Base-by-base conservation (phyloP, 768 basidiomycete species). In the Clitopilus passeckerianus region DNA sequence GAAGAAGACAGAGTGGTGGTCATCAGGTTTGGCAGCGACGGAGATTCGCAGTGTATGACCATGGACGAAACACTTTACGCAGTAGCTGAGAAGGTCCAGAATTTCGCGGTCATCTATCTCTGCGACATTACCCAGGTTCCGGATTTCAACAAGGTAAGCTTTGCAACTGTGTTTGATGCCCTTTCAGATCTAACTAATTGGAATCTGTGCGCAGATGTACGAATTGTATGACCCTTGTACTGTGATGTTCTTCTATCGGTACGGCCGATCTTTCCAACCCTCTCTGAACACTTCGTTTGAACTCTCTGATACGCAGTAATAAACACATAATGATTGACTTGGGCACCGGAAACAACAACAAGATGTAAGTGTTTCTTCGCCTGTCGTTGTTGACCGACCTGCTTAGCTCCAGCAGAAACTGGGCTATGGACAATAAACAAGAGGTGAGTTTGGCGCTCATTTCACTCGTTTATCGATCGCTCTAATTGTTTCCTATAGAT, bases 291-390 rank as follows among this genome's bases (percentile, higher is more conserved):
- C 9, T 60, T 30, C 18, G 34, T 22, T 62, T 61, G 24, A 60
- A 57, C 20, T 54, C 43, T 56, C 46, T 18, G 27, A 30, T 41
- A 55, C 12, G 0, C 66, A 96, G 95, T 44, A 96, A 96, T 74
- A 97, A 98, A 71, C 97, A 98, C 71, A 98, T 98, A 76, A 98
- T 98, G 96, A 98, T 99, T 68, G 97, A 98, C 84, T 76, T 98
- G 64, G 95, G 95, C n/a, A 98, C 95, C 54, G 95, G 95, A 80
- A 97, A 98, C 75, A 98, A 98, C 76, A 98, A 98, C 76, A 98
- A 98, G 79, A 97, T 97, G 95, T 95, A 59, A 64, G 93, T 79
- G 3, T 16, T 10, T 15, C 23, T 43, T 37, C 57, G 27, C 12
- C 58, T 27, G 35, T 52, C 0, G 30, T 22, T 35, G 6, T 16